These are phyloP conservation scores for Suillus fuscotomentosus DNA, from an alignment of 768 basidiomycete genomes.

Conservation along the genomic window DNA sequence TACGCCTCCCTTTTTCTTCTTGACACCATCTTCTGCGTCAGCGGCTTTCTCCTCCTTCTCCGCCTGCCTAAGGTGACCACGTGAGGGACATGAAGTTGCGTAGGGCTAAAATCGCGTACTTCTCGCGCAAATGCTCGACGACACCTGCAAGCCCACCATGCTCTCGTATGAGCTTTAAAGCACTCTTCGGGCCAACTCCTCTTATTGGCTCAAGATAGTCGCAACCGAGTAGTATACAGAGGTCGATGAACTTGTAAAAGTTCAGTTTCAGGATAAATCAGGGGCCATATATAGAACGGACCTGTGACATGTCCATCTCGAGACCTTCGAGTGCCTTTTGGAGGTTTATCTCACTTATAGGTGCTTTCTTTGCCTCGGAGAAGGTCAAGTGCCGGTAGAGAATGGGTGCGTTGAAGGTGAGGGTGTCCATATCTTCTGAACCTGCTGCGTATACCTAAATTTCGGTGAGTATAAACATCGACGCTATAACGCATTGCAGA, in stretches of 20 bases:
- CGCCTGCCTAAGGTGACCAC: constrained; percentile 23
- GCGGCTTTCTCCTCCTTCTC: constrained; percentile 45
- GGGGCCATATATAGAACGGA: constrained; percentile 25
- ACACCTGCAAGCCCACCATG: constrained; percentile 69
- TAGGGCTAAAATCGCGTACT: constrained; percentile 40
- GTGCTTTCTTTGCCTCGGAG: constrained; percentile 95
- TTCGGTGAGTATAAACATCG: background rate
- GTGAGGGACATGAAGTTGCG: background rate
- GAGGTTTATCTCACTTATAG: constrained; percentile 90
- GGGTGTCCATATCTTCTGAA: constrained; percentile 99
- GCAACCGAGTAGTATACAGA: constrained; percentile 95
- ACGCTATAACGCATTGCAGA: constrained; percentile 21
- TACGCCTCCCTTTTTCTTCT: constrained; percentile 68
- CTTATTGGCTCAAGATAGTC: constrained; percentile 99
- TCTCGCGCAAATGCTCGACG: constrained; percentile 75
- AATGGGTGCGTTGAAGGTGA: constrained; percentile 91
- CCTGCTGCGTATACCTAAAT: constrained; percentile 91
- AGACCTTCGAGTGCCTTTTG: constrained; percentile 83
- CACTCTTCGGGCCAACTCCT: constrained; percentile 94
- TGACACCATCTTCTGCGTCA: constrained; percentile 37
- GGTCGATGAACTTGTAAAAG: constrained; percentile 77
- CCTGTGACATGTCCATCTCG: constrained; percentile 90
- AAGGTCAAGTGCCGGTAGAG: constrained; percentile 96
- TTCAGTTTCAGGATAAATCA: background rate
- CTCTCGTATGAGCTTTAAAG: constrained; percentile 89